Base-by-base conservation (phyloP, 805 yeast genomes). In the Pichia cabralensis region DNA sequence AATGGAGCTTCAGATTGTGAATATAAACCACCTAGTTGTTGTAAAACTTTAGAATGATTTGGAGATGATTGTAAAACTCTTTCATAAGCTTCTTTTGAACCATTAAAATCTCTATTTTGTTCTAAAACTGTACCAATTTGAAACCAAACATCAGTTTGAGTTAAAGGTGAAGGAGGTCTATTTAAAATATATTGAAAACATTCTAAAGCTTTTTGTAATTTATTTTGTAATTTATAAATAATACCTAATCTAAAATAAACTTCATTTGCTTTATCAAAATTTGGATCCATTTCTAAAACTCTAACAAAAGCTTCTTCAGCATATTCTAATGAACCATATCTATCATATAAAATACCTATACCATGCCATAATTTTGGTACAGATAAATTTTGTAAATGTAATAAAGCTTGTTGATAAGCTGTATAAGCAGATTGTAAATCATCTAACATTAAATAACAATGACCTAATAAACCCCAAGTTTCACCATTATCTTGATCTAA, bases 321-420 rank as follows among this genome's bases (percentile, higher is more conserved):
- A 51, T 89, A 92, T 61, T 89, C 97, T 44, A 89, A 63, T 5
- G 95, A 82, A 19, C 97, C 98, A 56, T 92, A 92, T 35, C 98
- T 69, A 58, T 92, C 98, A 57, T 92, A 92, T 41, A 92, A 67
- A 39, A 92, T 92, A 23, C 98, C 98, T 45, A 92, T 89, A 0
- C 98, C 98, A 59, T 92, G 96, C 98, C 98, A 92, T 47, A 92
- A 71, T 55, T 86, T 86, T 37, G 97, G 97, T 35, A 88, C 96
- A 47, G 85, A 84, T 30, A 96, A 94, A 52, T 92, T 89, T 43
- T 82, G 84, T 53, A 88, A 62, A 55, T 85, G 92, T 58, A 83
- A 81, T 31, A 92, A 65, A 3, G 97, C 97, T 53, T 94, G 88
- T 62, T 92, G 98, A 62, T 92, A 92, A 3, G 97, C 95, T 29